Evolutionary conservation across 345 rosid genomes (phyloP).

Genomic region (Bruguiera gymnorhiza): DNA sequence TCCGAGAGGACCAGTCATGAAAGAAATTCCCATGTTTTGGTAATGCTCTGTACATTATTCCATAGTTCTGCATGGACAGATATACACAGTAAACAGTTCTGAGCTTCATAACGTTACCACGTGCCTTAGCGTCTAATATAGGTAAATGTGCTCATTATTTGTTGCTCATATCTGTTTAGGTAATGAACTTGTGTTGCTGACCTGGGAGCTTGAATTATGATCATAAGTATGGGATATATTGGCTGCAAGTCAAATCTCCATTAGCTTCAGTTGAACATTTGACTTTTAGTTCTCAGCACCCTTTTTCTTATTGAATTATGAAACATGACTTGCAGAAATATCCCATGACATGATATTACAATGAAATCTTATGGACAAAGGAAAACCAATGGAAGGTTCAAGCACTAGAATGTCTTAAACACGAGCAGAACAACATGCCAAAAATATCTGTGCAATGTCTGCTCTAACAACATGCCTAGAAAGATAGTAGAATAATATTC

Average conservation of each 20-base stretch:
- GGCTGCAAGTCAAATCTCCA: not conserved
- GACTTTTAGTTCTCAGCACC: too few relatives aligned
- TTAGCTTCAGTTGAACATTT: not conserved
- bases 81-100: not conserved
- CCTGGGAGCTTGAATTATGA: not conserved
- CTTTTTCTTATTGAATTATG: too few relatives aligned
- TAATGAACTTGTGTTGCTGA: not conserved
- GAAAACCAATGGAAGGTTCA: not conserved
- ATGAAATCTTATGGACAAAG: not conserved
- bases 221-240: not conserved
- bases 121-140: not conserved
- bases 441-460: not conserved
- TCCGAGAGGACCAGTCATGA: not conserved
- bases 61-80: not conserved
- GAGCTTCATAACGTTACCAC: not conserved
- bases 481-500: constrained; percentile 2
- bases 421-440: not conserved
- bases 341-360: too few relatives aligned
- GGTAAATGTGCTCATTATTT: not conserved
- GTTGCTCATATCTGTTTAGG: not conserved
- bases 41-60: not conserved
- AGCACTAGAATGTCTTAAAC: not conserved
- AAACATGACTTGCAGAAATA: too few relatives aligned
- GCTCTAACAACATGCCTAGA: constrained; percentile 6
- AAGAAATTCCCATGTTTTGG: not conserved